Evolutionary conservation across 108 stramenopile genomes (phyloP), one percentile per base, ranked within the genome.

Genomic region (Conticribra guillardii): DNA sequence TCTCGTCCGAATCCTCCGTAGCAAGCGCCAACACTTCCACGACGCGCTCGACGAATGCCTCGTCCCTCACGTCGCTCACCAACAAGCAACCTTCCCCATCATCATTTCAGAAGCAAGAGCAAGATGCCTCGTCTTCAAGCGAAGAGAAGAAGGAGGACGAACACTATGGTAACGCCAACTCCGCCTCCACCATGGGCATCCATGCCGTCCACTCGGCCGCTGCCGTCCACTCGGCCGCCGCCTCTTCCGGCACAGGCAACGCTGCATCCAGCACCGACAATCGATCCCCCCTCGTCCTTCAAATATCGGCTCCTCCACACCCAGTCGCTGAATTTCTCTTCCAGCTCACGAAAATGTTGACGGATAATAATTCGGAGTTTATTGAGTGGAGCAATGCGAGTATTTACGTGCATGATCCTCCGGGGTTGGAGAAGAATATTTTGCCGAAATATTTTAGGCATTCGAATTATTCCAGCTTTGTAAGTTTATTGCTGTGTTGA

Each of bases 301-400:
- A 68, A 34, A 62, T 76, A 66, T 24, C 34, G 26, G 67, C 76
- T 19, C 76, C 76, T 1, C 76, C 54, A n/a, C 71, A 73, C 51
- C 76, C 84, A 14, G 76, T 84, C 16, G 85, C 94, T 4, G 94
- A 96, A 64, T 96, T 96, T 53, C 66, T 96, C 16, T 93, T 91
- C 73, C 94, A 96, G 64, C 78, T 96, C 24, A 93, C 89, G 31
- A 95, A 95, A 76, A 95, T 95, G 94, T 74, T 95, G 23, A 88
- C 91, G 46, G 94, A 95, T 63, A 81, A 91, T 51, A 92, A 95
- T 82, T 76, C 62, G 55, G 88, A 89, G 55, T 86, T 85, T 50
- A 91, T 95, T 61, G 91, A 93, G 73, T 95, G 94, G 94, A 69
- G 74, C 0, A 75, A 92, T 45, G 88, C 84, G 21, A 58, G 63